Conservation (phyloP, 805 yeast genomes). For the Yamadazyma olivae region DNA sequence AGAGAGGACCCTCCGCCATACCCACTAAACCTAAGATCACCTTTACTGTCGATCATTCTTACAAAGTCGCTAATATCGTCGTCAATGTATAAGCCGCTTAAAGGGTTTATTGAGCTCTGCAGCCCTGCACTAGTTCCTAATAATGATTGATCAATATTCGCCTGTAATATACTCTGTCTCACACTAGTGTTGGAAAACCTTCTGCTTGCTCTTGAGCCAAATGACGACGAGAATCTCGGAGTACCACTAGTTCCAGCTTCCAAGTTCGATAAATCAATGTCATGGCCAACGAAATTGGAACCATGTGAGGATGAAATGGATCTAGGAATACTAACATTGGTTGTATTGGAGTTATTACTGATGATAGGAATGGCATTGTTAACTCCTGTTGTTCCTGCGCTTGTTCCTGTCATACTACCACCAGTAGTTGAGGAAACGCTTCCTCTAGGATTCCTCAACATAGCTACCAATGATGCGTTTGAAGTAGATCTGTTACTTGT, state of each 20-base stretch:
- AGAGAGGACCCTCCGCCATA: slow-evolving; percentile 3
- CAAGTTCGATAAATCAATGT: slow-evolving; percentile 21
- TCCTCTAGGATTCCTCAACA: slow-evolving; percentile 49
- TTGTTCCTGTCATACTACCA: slow-evolving; percentile 5
- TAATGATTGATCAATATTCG: slow-evolving; percentile 18
- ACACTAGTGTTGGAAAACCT: slow-evolving; percentile 39
- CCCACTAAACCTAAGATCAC: slow-evolving; percentile 42
- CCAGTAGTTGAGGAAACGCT: slow-evolving; percentile 38
- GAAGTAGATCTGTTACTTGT: slow-evolving; percentile 49
- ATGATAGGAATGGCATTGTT: slow-evolving; percentile 11
- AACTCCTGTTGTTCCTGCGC: slow-evolving; percentile 10
- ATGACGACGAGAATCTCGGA: slow-evolving; percentile 68
- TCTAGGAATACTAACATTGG: slow-evolving; percentile 25
- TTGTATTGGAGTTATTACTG: slow-evolving; percentile 9
- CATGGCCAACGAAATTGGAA: slow-evolving; percentile 23
- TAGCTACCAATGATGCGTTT: slow-evolving; percentile 51
- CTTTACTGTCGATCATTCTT: slow-evolving; percentile 62
- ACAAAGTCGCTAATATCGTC: slow-evolving; percentile 71
- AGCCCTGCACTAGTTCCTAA: slow-evolving; percentile 36
- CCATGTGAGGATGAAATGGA: slow-evolving; percentile 42
- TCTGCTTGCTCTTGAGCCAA: slow-evolving; percentile 62
- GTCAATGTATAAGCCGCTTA: slow-evolving; percentile 46
- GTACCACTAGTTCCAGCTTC: slow-evolving; percentile 34
- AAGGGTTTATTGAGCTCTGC: slow-evolving; percentile 30
- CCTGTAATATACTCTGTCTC: slow-evolving; percentile 23